Percentiles rank a stretch among this genome's conserved stretches.
Conservation (phyloP, 192 early-diverging fungal genomes). For the Entomortierella chlamydospora region DNA sequence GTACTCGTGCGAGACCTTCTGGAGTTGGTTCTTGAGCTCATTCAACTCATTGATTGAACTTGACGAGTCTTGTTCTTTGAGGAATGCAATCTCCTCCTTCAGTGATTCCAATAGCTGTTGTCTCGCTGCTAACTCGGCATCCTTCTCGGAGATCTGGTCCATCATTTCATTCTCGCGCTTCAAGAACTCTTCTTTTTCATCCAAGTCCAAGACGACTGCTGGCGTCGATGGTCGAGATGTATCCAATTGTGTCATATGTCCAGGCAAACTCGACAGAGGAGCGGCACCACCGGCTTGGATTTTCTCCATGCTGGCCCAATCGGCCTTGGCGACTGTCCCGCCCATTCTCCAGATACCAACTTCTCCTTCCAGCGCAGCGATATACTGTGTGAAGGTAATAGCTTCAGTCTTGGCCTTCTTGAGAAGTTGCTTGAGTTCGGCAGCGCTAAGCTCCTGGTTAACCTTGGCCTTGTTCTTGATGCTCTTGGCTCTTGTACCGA, state of each 20-base stretch:
- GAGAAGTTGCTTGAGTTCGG: slow-evolving; percentile 94
- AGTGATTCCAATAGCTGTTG: slow-evolving; percentile 69
- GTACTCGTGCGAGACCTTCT: slow-evolving; percentile 89
- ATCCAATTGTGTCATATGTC: slow-evolving; percentile 62
- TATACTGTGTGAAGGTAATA: slow-evolving; percentile 85
- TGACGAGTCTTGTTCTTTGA: slow-evolving; percentile 72
- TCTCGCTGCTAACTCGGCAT: slow-evolving; percentile 77
- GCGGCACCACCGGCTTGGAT: slow-evolving; percentile 56
- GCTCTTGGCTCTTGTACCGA: slow-evolving; percentile 98
- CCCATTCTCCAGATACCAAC: slow-evolving; percentile 91
- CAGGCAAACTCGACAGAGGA: slow-evolving; percentile 54
- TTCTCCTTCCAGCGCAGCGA: slow-evolving; percentile 88
- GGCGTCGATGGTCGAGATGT: slow-evolving; percentile 80
- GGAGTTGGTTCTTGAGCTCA: slow-evolving; percentile 85
- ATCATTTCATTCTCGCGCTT: slow-evolving; percentile 95
- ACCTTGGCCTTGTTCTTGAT: slow-evolving; percentile 99
- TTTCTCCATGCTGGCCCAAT: slow-evolving; percentile 71
- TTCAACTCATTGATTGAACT: slow-evolving; percentile 69
- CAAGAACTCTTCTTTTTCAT: slow-evolving; percentile 96
- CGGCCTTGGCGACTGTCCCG: slow-evolving; percentile 69
- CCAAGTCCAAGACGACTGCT: slow-evolving; percentile 78
- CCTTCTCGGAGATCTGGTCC: slow-evolving; percentile 94
- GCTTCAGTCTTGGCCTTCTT: slow-evolving; percentile 90
- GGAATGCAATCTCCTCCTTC: slow-evolving; percentile 78
- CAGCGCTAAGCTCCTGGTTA: slow-evolving; percentile 94